A percentile compares a stretch with the other conserved stretches of the same genome.
phyloP scores from a whole-genome alignment of 352 stramenopile genomes.

The Globisporangium cederbergense region DNA sequence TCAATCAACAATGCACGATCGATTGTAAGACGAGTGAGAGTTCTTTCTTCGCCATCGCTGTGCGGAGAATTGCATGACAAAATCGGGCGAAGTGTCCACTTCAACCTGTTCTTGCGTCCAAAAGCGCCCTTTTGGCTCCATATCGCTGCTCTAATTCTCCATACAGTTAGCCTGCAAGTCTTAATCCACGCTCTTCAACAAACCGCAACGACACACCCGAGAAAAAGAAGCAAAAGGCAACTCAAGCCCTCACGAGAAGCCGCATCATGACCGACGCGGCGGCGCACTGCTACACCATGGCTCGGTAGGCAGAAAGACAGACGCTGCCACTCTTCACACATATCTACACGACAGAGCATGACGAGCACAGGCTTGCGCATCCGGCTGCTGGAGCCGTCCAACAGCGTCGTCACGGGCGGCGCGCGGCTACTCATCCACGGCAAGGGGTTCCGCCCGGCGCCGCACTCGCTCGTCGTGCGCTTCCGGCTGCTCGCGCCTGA shows the following conservation, averaged over 20 bases:
- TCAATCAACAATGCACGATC: not conserved
- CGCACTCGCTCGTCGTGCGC: conserved; percentile 64
- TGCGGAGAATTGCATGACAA: too few relatives aligned
- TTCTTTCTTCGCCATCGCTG: too few relatives aligned
- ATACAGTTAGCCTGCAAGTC: not conserved
- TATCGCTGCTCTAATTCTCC: not conserved
- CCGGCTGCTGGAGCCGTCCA: conserved; percentile 46
- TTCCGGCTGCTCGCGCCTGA: conserved; percentile 36
- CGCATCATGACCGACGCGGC: not conserved
- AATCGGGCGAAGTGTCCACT: not conserved
- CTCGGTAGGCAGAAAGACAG: not conserved
- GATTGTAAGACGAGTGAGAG: too few relatives aligned
- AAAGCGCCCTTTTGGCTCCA: not conserved
- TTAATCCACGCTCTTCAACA: not conserved
- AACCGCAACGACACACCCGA: not conserved
- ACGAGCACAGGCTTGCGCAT: conserved; percentile 33
- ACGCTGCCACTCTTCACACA: not conserved
- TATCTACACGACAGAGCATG: not conserved
- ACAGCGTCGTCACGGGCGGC: conserved; percentile 43
- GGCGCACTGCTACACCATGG: not conserved
- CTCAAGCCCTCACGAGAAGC: not conserved
- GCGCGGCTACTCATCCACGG: conserved; percentile 56
- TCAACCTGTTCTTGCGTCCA: not conserved
- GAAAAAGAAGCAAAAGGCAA: not conserved
- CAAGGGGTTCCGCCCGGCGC: conserved; percentile 48